Conservation (phyloP, 208 protist genomes). For the Lotmaria passim region DNA sequence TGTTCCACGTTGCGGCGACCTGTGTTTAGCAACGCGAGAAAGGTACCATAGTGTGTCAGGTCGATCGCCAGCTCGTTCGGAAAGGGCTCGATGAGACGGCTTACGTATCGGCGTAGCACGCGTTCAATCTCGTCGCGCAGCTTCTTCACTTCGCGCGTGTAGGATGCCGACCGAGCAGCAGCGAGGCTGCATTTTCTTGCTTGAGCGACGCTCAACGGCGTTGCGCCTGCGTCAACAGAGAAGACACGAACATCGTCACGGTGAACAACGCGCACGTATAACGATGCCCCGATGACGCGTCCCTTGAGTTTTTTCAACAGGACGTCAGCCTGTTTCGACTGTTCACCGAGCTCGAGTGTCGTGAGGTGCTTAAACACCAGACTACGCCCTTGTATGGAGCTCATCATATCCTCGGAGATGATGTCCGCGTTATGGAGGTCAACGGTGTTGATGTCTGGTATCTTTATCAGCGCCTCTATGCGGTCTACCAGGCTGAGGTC, state of each 20-base stretch:
- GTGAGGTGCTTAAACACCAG: constrained; percentile 48
- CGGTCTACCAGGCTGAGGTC: constrained; percentile 11
- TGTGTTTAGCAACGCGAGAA: constrained; percentile 38
- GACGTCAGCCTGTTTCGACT: constrained; percentile 20
- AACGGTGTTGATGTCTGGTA: constrained; percentile 23
- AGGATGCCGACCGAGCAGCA: too few species aligned
- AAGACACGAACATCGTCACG: neutral
- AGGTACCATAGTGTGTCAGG: constrained; percentile 52
- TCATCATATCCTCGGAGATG: constrained; percentile 52
- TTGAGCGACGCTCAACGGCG: neutral
- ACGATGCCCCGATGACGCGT: constrained; percentile 41
- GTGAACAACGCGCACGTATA: constrained; percentile 63
- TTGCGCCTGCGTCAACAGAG: neutral
- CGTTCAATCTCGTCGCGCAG: constrained; percentile 30
- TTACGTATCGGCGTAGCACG: constrained; percentile 47
- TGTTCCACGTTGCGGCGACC: constrained; percentile 42
- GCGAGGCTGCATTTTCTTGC: too few species aligned
- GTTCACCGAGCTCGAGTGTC: constrained; percentile 22
- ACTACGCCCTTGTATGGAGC: constrained; percentile 45
- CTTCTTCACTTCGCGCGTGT: constrained; percentile 7
- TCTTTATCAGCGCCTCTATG: constrained; percentile 19
- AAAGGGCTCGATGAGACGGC: constrained; percentile 37
- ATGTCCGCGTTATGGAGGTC: constrained; percentile 54
- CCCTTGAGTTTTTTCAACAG: constrained; percentile 28
- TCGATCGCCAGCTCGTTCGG: constrained; percentile 55